phyloP scores from a whole-genome alignment of 148 eudicot genomes.

The Limonium bicolor region DNA sequence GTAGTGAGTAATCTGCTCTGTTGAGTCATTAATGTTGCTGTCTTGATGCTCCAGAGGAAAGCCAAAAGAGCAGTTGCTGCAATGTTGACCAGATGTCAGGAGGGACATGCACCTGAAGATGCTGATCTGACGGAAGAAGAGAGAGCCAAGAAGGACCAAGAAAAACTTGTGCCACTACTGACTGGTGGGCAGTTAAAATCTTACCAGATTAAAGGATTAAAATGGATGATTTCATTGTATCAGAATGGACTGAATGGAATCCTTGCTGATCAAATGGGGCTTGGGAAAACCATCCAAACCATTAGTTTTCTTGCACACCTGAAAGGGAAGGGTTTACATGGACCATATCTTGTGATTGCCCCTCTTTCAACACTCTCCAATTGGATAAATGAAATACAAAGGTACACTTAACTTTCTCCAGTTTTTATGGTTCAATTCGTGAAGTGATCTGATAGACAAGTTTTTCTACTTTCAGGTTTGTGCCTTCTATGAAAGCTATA shows the following conservation, averaged over 20 bases:
- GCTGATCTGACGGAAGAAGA: constrained; percentile 57
- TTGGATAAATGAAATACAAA: constrained; percentile 74
- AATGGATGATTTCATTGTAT: constrained; percentile 95
- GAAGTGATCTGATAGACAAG: neutral
- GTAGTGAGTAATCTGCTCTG: too few relatives aligned
- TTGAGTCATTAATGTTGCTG: neutral
- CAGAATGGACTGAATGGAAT: constrained; percentile 97
- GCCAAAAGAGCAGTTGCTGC: constrained; percentile 97
- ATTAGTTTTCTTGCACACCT: constrained; percentile 85
- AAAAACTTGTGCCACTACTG: constrained; percentile 66
- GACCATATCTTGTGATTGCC: constrained; percentile 92
- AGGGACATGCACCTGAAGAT: constrained; percentile 49
- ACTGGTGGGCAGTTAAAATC: constrained; percentile 88
- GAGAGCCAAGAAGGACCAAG: constrained; percentile 64
- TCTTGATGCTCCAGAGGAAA: constrained; percentile 33
- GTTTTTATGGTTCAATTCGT: neutral
- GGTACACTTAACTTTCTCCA: constrained; percentile 18
- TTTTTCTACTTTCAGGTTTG: constrained; percentile 37
- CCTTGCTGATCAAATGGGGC: constrained; percentile 99
- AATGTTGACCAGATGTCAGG: constrained; percentile 74
- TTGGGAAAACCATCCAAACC: constrained; percentile 97
- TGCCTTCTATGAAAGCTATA: constrained; percentile 63
- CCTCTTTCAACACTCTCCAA: constrained; percentile 95
- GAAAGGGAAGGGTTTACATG: constrained; percentile 85
- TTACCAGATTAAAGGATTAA: constrained; percentile 88